These are phyloP conservation scores for Luffa acutangula DNA, from an alignment of 306 rosid genomes.

Conservation along the genomic window DNA sequence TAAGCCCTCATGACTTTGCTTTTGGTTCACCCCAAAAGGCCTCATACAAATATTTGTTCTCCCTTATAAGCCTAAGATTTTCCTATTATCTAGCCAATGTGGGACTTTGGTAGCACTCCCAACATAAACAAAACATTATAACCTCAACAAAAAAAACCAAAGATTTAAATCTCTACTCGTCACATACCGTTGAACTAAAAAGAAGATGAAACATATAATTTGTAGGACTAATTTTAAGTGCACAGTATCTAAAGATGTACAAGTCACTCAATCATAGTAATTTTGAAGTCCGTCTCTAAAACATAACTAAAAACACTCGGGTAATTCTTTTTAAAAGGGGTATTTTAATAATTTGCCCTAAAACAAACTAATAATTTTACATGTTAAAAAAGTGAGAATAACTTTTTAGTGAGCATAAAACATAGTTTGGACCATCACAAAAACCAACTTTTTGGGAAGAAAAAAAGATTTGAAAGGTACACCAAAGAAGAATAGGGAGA, in stretches of 20 bases:
- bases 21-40: too few relatives aligned
- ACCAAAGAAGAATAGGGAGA: background rate
- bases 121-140: too few relatives aligned
- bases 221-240: background rate
- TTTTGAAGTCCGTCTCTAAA: too few relatives aligned
- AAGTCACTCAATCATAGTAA: background rate
- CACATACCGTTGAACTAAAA: too few relatives aligned
- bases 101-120: too few relatives aligned
- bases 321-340: background rate
- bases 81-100: too few relatives aligned
- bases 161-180: too few relatives aligned
- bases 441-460: background rate
- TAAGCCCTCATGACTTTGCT: too few relatives aligned
- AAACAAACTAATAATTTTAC: background rate
- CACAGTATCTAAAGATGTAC: background rate
- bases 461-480: background rate
- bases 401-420: background rate
- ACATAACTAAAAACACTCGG: too few relatives aligned
- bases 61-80: too few relatives aligned
- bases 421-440: background rate
- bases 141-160: too few relatives aligned
- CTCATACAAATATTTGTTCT: too few relatives aligned
- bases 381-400: background rate
- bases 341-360: background rate
- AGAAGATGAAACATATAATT: background rate